These are phyloP conservation scores for Acanthamoeba comandoni DNA, from an alignment of 208 protist genomes.

Conservation along the genomic window DNA sequence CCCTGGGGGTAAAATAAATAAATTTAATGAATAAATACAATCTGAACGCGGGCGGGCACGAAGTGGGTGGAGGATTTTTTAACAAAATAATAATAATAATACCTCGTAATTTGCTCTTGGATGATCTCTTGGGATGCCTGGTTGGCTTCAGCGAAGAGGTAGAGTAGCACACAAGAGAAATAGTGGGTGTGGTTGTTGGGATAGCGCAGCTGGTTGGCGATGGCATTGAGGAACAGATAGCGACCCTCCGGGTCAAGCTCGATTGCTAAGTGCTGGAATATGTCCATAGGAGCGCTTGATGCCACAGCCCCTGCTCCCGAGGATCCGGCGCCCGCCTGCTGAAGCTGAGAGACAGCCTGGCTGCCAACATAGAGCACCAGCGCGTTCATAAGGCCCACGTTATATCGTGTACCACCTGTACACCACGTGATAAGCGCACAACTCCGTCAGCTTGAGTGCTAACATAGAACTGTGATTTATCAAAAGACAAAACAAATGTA, in stretches of 20 bases:
- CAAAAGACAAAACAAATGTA: constrained; percentile 16
- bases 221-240: constrained; percentile 96
- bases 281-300: constrained; percentile 91
- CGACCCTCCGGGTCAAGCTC: constrained; percentile 92
- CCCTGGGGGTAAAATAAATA: no score
- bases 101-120: constrained; percentile 94
- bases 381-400: constrained; percentile 95
- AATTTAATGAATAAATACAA: no score
- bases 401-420: constrained; percentile 88
- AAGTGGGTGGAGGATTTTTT: no score
- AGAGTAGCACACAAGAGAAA: constrained; percentile 96
- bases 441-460: neutral
- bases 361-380: constrained; percentile 96
- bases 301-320: constrained; percentile 14
- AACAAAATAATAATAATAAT: neutral
- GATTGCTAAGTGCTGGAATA: constrained; percentile 94
- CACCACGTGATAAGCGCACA: no score
- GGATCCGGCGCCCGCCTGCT: constrained; percentile 24
- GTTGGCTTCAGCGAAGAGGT: constrained; percentile 93
- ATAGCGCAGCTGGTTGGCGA: constrained; percentile 98
- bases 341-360: constrained; percentile 83
- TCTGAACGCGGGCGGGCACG: no score
- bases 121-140: constrained; percentile 88
- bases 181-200: constrained; percentile 99
- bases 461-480: no score